Percentiles rank a stretch among this genome's conserved stretches.
Evolutionary conservation across 805 yeast genomes (phyloP).

Genomic region (Lipomyces lipofer): DNA sequence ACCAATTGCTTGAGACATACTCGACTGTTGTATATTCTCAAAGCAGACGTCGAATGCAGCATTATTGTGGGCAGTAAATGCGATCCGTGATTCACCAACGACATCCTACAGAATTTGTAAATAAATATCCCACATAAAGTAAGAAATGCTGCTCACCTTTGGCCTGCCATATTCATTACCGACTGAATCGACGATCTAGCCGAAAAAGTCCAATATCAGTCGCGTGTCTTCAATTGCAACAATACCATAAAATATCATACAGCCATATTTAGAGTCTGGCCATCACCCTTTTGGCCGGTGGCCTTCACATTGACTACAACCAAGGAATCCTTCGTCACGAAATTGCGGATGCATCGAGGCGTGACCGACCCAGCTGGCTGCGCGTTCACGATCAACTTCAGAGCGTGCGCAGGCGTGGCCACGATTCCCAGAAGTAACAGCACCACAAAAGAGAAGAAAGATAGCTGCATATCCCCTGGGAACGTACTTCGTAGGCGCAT

Average conservation of each 20-base stretch:
- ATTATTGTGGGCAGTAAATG: slow-evolving; percentile 79
- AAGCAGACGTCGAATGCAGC: slow-evolving; percentile 92
- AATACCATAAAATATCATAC: slow-evolving; percentile 25
- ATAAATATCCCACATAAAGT: neutral
- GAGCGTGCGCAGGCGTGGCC: slow-evolving; percentile 18
- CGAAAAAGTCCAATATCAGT: slow-evolving; percentile 4
- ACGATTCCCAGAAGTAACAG: neutral
- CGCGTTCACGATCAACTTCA: slow-evolving; percentile 28
- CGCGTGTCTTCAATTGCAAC: neutral
- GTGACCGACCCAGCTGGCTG: slow-evolving; percentile 28
- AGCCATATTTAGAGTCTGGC: slow-evolving; percentile 69
- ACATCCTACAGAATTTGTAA: slow-evolving; percentile 49
- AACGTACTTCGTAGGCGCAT: too few relatives aligned
- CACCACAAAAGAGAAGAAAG: neutral
- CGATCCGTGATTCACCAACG: slow-evolving; percentile 68
- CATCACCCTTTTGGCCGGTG: slow-evolving; percentile 78
- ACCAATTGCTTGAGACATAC: slow-evolving; percentile 16
- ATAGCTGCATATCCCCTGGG: too few relatives aligned
- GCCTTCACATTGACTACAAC: slow-evolving; percentile 83
- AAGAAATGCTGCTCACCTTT: slow-evolving; percentile 38
- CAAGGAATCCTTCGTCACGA: slow-evolving; percentile 77
- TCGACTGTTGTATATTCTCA: slow-evolving; percentile 55
- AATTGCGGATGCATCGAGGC: slow-evolving; percentile 89
- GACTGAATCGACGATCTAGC: slow-evolving; percentile 63
- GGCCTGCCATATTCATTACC: slow-evolving; percentile 85